A percentile compares a stretch with the other conserved stretches of the same genome.
Evolutionary conservation across 768 basidiomycete species (phyloP).

Genomic region (Pulveroboletus sp.): DNA sequence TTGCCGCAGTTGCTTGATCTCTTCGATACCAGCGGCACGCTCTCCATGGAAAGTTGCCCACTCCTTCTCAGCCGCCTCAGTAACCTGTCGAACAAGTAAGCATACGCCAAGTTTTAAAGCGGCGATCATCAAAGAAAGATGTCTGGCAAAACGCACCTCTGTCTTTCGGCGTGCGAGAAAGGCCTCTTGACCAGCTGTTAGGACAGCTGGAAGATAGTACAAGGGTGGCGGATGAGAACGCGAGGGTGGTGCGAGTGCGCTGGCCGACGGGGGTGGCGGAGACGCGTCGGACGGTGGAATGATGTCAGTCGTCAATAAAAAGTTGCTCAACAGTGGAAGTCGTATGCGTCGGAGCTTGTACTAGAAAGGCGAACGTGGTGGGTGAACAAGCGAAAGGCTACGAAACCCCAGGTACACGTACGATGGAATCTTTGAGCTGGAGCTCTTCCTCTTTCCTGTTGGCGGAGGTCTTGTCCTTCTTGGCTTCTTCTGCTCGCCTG

Average conservation of each 20-base stretch:
- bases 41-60: slow-evolving; percentile 63
- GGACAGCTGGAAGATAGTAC: slow-evolving; percentile 69
- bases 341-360: slow-evolving; percentile 69
- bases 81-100: slow-evolving; percentile 39
- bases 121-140: not conserved
- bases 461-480: slow-evolving; percentile 72
- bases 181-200: slow-evolving; percentile 64
- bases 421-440: slow-evolving; percentile 76
- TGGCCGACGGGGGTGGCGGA: slow-evolving; percentile 24
- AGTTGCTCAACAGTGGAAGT: slow-evolving; percentile 69
- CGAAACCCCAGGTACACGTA: slow-evolving; percentile 34
- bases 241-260: slow-evolving; percentile 44
- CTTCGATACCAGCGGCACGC: slow-evolving; percentile 51
- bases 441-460: slow-evolving; percentile 80
- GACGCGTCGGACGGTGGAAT: slow-evolving; percentile 41
- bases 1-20: slow-evolving; percentile 57
- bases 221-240: slow-evolving; percentile 72
- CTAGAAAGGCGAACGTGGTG: slow-evolving; percentile 32
- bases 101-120: not conserved
- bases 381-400: not conserved
- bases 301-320: slow-evolving; percentile 68
- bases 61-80: slow-evolving; percentile 61
- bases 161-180: slow-evolving; percentile 59
- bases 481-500: slow-evolving; percentile 79
- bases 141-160: slow-evolving; percentile 42